Percentiles rank a stretch among this genome's conserved stretches.
Conservation (phyloP, 345 rosid species). For the Mangifera indica region DNA sequence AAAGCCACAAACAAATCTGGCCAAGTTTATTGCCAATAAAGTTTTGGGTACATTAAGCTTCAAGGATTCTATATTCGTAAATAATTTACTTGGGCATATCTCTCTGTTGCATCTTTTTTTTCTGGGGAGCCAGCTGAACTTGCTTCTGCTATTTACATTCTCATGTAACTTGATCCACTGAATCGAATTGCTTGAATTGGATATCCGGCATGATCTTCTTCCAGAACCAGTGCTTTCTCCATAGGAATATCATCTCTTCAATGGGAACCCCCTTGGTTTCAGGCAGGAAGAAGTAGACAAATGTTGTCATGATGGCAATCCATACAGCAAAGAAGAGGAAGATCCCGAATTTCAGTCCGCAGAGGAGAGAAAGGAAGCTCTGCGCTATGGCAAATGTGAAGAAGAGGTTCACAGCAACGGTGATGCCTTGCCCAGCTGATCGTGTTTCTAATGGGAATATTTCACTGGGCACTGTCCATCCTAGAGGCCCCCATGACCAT, state of each 20-base stretch:
- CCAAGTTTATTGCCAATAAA: too few relatives aligned
- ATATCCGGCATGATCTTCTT: constrained; percentile 49
- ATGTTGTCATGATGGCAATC: constrained; percentile 71
- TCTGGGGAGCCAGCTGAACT: too few relatives aligned
- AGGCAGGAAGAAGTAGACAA: constrained; percentile 68
- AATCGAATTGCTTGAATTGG: too few relatives aligned
- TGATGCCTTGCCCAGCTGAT: constrained; percentile 90
- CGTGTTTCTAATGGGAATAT: constrained; percentile 84
- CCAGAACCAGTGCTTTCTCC: constrained; percentile 98
- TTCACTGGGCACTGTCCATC: constrained; percentile 96
- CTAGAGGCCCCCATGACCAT: constrained; percentile 98
- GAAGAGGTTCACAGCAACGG: constrained; percentile 85
- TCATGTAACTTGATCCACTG: too few relatives aligned
- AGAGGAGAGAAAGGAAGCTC: constrained; percentile 69
- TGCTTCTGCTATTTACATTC: too few relatives aligned
- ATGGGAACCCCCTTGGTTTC: constrained; percentile 93
- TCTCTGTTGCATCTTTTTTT: too few relatives aligned
- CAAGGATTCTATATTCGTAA: too few relatives aligned
- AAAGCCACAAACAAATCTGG: too few relatives aligned
- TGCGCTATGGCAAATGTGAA: constrained; percentile 88
- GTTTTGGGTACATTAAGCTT: too few relatives aligned
- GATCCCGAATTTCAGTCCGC: constrained; percentile 75
- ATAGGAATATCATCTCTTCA: constrained; percentile 81
- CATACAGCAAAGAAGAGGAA: constrained; percentile 90
- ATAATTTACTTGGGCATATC: too few relatives aligned